phyloP scores from a whole-genome alignment of 805 yeast species.

The Yarrowia sp. region DNA sequence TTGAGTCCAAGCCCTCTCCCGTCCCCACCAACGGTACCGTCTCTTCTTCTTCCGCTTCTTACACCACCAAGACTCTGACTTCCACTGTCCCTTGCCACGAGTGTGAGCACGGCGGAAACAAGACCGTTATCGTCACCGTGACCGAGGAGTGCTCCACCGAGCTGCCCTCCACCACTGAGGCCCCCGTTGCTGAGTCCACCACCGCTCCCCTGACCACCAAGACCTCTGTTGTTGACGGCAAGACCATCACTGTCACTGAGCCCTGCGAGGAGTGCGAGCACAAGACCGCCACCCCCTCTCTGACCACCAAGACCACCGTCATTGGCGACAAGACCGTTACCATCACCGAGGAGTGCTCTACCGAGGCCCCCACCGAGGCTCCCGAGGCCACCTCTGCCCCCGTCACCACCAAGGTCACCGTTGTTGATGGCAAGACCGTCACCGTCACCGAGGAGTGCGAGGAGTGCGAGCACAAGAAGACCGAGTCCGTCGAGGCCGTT shows the following conservation, averaged over 20 bases:
- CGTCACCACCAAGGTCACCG: slow-evolving; percentile 54
- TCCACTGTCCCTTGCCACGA: slow-evolving; percentile 42
- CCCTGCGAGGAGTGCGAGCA: slow-evolving; percentile 43
- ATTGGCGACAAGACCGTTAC: slow-evolving; percentile 25
- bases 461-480: slow-evolving; percentile 38
- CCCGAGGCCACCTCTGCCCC: slow-evolving; percentile 39
- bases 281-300: slow-evolving; percentile 56
- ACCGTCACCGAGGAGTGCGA: slow-evolving; percentile 80
- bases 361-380: slow-evolving; percentile 41
- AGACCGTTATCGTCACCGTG: slow-evolving; percentile 36
- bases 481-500: slow-evolving; percentile 40
- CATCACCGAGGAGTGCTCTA: slow-evolving; percentile 37
- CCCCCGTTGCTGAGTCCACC: slow-evolving; percentile 81
- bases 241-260: slow-evolving; percentile 54
- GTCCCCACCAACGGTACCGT: slow-evolving; percentile 38
- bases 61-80: slow-evolving; percentile 41
- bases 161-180: slow-evolving; percentile 41
- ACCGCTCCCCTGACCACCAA: slow-evolving; percentile 56
- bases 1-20: slow-evolving; percentile 40
- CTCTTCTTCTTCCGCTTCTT: slow-evolving; percentile 22
- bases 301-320: slow-evolving; percentile 49
- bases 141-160: slow-evolving; percentile 41
- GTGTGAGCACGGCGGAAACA: slow-evolving; percentile 44
- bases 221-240: slow-evolving; percentile 34
- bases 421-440: slow-evolving; percentile 70